Base-by-base conservation (phyloP, 148 eudicot species). In the Chenopodium formosanum region DNA sequence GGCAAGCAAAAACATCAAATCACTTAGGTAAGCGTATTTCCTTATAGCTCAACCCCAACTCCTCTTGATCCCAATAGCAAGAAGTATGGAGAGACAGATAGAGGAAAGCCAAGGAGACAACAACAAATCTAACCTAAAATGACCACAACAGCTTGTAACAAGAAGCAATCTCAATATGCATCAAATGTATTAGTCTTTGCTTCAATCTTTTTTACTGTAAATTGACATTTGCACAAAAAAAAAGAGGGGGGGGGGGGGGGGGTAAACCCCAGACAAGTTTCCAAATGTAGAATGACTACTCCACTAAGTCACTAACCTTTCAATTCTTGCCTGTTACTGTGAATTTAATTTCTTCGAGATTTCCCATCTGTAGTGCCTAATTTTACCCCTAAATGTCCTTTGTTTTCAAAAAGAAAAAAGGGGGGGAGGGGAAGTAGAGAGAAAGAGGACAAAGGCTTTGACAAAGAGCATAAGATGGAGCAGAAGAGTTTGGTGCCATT, bases 1-100 rank as follows among this genome's bases (percentile, higher is more conserved):
- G 27, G 29, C 44, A 10, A 73, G 32, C 16, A 34, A 13, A 31
- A 72, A 11, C 16, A 67, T 34, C 19, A 27, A 32, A 37, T 40
- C 29, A 70, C 27, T 31, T 34, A 32, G 19, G 27, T 37, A 27
- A 69, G 4, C n/a, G 8, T 17, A 67, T 52, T 52, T 8, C 13
- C 67, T 29, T 23, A 81, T 25, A 40, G 69, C n/a, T 71, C 34
- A 23, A 58, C 16, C 34, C 53, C 52, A 27, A 32, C 20, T 37
- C 17, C 25, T 67, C 14, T 40, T 67, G 13, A 46, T n/a, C 70
- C 83, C 73, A 23, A 64, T 29, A 31, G 67, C 60, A 47, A 81
- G 52, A 65, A 60, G 29, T n/a, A 29, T 77, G 9, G 17, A 70
- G n/a, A 48, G 72, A 52, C 67, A 52, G 23, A 82, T 8, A 52